Conservation (phyloP, 2,329 filamentous ascomycete species). For the Xylaria sp. region DNA sequence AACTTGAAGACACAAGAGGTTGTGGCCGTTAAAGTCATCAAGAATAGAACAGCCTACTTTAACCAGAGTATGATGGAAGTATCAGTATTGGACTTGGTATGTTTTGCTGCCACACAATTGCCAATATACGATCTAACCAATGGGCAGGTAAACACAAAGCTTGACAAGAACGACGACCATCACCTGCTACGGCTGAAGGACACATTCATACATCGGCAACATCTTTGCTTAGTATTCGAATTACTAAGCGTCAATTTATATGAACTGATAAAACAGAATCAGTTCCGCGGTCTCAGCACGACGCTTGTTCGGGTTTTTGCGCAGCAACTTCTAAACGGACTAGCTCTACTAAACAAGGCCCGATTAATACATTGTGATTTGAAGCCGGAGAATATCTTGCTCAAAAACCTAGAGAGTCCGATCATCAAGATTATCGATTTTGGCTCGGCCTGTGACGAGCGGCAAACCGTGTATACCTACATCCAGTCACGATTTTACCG, state of each 20-base stretch:
- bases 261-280: constrained; percentile 99
- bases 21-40: constrained; percentile 98
- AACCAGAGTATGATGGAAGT: constrained; percentile 99
- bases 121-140: constrained; percentile 44
- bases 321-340: constrained; percentile 92
- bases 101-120: constrained; percentile 44
- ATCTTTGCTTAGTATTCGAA: constrained; percentile 96
- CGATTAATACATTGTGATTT: constrained; percentile 97
- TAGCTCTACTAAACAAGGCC: constrained; percentile 94
- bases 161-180: constrained; percentile 99
- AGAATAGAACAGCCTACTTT: constrained; percentile 98
- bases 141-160: constrained; percentile 88
- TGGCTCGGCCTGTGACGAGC: constrained; percentile 96
- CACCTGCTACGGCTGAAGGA: constrained; percentile 95
- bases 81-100: constrained; percentile 91
- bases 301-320: constrained; percentile 97
- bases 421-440: constrained; percentile 99
- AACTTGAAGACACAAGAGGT: constrained; percentile 99
- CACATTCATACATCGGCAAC: constrained; percentile 97
- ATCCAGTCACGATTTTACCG: constrained; percentile 99
- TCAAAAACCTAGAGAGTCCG: constrained; percentile 98
- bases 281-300: constrained; percentile 96
- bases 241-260: constrained; percentile 97
- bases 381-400: constrained; percentile 96
- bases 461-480: constrained; percentile 98